Evolutionary conservation across 768 basidiomycete genomes (phyloP), one percentile per base, ranked within the genome.

Genomic region (Auricularia heimuer): DNA sequence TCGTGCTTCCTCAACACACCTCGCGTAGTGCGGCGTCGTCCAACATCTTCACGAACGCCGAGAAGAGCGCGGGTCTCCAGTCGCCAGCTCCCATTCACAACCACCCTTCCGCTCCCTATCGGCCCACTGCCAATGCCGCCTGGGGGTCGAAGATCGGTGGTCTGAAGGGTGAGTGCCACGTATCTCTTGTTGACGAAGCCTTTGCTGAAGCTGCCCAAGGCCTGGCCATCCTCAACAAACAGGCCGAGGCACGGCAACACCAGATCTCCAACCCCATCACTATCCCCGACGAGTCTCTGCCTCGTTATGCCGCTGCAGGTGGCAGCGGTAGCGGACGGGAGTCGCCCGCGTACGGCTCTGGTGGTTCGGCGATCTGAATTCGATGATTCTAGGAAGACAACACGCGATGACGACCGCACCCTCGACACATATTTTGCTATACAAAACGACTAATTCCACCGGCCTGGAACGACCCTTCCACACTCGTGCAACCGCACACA

Each of bases 271-370:
- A 42, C 73, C 71, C 86, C 56, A 81, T 87, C 68, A 81, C 83
- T 56, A 85, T 82, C 67, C 87, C 87, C 33, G 73, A 85, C 3
- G 85, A 87, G 72, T 74, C 83, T 0, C 75, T 87, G 24, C 87
- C 87, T 10, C 80, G 85, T 29, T 86, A 88, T 68, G 81, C 78
- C 4, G 73, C 83, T 29, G 29, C 29, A 7, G 39, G 39, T 61
- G 76, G 73, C 63, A 73, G 79, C 18, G 78, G 61, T n/a, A 54
- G 33, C 1, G 29, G 54, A 8, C 54, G n/a, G 7, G 54, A n/a
- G 54, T 29, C 54, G 7, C n/a, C n/a, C 54, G 54, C 54, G 54
- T 54, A 54, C 29, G n/a, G n/a, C 54, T 54, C 54, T 7, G 54
- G 54, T 18, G 54, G 54, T 18, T n/a, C 54, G 7, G 54, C n/a